These are phyloP conservation scores for Oleoguttula mirabilis DNA, from an alignment of 495 filamentous ascomycete species.

Conservation along the genomic window DNA sequence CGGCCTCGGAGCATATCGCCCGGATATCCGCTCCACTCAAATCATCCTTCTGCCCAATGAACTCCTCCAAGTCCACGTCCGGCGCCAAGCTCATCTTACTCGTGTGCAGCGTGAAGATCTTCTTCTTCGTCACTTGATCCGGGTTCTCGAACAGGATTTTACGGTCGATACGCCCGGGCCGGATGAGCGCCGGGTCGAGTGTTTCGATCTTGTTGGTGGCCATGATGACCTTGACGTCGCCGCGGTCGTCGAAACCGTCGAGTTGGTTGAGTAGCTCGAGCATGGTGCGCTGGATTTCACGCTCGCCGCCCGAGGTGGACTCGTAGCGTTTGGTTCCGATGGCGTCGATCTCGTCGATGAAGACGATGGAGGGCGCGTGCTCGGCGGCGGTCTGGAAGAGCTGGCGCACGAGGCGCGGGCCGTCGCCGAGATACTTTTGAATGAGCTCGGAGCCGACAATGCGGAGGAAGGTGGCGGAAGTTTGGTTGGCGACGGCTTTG, in stretches of 20 bases:
- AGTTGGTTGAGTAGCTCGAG: conserved; percentile 96
- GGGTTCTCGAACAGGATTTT: conserved; percentile 99
- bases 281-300: conserved; percentile 98
- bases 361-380: conserved; percentile 93
- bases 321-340: conserved; percentile 99
- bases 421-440: conserved; percentile 97
- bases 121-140: conserved; percentile 98
- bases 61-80: conserved; percentile 96
- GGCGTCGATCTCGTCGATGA: conserved; percentile 98
- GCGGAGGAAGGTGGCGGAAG: conserved; percentile 92
- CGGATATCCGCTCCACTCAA: conserved; percentile 96
- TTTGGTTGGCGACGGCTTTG: conserved; percentile 98
- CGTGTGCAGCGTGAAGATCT: conserved; percentile 99
- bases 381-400: conserved; percentile 97
- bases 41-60: conserved; percentile 97
- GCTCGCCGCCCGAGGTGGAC: conserved; percentile 89
- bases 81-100: conserved; percentile 95
- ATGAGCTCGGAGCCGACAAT: conserved; percentile 98
- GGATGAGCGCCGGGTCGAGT: conserved; percentile 88
- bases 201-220: conserved; percentile 99
- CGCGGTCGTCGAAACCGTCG: conserved; percentile 96
- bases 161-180: conserved; percentile 94
- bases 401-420: conserved; percentile 85
- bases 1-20: conserved; percentile 95
- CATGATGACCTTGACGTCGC: conserved; percentile 99